Evolutionary conservation across 2,329 filamentous ascomycete species (phyloP).

Genomic region (Aspergillus sp.): DNA sequence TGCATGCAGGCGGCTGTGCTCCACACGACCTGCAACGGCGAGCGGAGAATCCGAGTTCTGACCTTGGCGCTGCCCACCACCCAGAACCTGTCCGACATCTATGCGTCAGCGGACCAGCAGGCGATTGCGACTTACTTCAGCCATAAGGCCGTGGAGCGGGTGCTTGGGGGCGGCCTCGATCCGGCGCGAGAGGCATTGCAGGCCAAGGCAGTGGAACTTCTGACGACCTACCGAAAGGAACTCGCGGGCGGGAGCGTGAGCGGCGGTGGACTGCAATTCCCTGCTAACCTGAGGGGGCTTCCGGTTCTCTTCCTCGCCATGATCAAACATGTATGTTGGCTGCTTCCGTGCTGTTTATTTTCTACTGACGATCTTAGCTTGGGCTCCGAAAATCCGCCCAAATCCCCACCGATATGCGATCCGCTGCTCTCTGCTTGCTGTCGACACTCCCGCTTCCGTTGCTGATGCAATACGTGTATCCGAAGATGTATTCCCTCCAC

Average conservation of each 20-base stretch:
- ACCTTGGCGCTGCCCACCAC: conserved; percentile 90
- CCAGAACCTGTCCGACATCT: conserved; percentile 78
- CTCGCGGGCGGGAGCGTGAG: conserved; percentile 92
- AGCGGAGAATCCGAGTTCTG: conserved; percentile 87
- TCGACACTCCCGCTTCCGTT: conserved; percentile 86
- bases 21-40: conserved; percentile 95
- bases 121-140: conserved; percentile 91
- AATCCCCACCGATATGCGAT: conserved; percentile 87
- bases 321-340: conserved; percentile 73
- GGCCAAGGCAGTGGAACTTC: conserved; percentile 80
- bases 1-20: conserved; percentile 91
- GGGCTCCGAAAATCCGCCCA: conserved; percentile 86
- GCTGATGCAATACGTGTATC: conserved; percentile 87
- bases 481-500: conserved; percentile 73
- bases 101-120: conserved; percentile 87
- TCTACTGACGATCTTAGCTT: conserved; percentile 36
- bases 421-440: conserved; percentile 84
- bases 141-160: conserved; percentile 92
- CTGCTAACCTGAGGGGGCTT: conserved; percentile 78
- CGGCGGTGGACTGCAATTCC: conserved; percentile 82
- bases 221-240: conserved; percentile 95
- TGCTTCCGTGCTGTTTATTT: conserved; percentile 2
- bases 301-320: conserved; percentile 86
- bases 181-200: conserved; percentile 84
- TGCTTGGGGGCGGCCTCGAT: conserved; percentile 76